These are phyloP conservation scores for Pulveroboletus sp. DNA, from an alignment of 768 basidiomycete genomes.

Conservation along the genomic window DNA sequence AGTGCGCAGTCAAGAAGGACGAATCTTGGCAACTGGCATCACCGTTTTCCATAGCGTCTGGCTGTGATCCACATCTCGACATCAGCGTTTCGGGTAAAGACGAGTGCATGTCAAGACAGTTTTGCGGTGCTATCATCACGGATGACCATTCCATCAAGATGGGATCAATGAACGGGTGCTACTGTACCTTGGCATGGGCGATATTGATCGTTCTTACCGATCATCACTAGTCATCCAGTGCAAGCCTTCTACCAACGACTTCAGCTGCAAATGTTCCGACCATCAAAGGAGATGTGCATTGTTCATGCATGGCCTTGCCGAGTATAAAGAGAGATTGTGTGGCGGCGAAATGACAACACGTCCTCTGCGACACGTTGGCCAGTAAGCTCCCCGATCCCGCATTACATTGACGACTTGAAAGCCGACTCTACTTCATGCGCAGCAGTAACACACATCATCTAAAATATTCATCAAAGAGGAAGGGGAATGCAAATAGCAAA, in stretches of 20 bases:
- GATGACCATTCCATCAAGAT: background rate
- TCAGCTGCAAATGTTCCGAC: background rate
- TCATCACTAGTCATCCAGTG: background rate
- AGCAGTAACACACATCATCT: background rate
- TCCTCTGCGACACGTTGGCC: constrained; percentile 5
- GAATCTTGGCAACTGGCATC: background rate
- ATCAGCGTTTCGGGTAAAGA: background rate
- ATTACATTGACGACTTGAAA: background rate
- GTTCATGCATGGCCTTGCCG: background rate
- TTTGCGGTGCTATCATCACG: background rate
- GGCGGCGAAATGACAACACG: background rate
- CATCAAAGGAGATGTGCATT: background rate
- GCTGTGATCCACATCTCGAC: background rate
- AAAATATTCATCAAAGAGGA: background rate
- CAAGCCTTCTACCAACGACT: background rate
- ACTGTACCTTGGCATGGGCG: background rate
- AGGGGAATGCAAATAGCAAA: constrained; percentile 9
- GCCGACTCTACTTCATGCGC: background rate
- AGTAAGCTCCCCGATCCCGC: constrained; percentile 1
- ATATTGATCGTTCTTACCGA: background rate
- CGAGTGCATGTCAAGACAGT: too few species aligned
- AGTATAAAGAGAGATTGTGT: constrained; percentile 12
- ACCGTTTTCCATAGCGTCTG: background rate
- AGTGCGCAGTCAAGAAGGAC: background rate
- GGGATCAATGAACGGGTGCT: background rate